These are phyloP conservation scores for Cytospora schulzeri DNA, from an alignment of 2,329 filamentous ascomycete species.

Conservation along the genomic window DNA sequence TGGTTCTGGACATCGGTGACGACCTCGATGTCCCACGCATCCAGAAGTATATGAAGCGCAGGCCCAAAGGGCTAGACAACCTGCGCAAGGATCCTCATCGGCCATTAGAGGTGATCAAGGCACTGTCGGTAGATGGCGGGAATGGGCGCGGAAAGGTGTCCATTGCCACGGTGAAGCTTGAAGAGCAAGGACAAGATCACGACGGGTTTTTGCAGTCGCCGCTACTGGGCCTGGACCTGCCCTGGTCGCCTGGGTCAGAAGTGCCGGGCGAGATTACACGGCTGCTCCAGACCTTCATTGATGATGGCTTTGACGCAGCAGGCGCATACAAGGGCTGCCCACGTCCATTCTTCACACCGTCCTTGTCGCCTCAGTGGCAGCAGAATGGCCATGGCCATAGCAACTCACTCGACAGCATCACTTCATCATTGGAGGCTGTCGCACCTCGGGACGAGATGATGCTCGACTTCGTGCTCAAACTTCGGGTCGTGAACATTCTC, in stretches of 20 bases:
- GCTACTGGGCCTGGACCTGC: not conserved
- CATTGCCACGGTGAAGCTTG: constrained; percentile 9
- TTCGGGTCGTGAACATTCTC: constrained; percentile 17
- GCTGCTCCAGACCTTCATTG: constrained; percentile 13
- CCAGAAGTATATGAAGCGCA: constrained; percentile 27
- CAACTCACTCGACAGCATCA: not conserved
- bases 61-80: constrained; percentile 12
- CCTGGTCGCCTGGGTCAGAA: not conserved
- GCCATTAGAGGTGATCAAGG: constrained; percentile 22
- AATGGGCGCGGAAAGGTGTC: constrained; percentile 17
- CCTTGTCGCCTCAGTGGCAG: constrained; percentile 7
- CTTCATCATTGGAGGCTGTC: not conserved
- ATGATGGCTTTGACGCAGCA: constrained; percentile 13
- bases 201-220: not conserved
- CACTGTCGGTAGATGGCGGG: constrained; percentile 17
- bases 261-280: constrained; percentile 6
- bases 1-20: constrained; percentile 11
- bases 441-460: constrained; percentile 9
- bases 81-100: constrained; percentile 7
- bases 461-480: constrained; percentile 22
- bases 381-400: not conserved
- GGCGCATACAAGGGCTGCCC: not conserved
- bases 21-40: constrained; percentile 15
- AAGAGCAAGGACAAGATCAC: not conserved
- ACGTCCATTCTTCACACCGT: not conserved